Evolutionary conservation across 495 filamentous ascomycete genomes (phyloP).

Genomic region (Aspergillus funiculosus): DNA sequence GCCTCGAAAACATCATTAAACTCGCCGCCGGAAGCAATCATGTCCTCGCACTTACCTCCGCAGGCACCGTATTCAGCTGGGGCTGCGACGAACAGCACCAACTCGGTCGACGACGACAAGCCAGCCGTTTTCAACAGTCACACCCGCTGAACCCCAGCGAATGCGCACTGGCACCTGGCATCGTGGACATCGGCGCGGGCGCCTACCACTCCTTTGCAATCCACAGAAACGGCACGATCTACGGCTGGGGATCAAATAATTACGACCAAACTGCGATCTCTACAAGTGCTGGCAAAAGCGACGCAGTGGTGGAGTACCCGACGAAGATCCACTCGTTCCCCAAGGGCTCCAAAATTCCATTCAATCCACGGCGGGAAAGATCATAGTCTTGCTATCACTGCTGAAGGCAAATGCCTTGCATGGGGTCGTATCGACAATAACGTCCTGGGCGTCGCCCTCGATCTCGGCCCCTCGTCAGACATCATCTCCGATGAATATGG

Average conservation of each 20-base stretch:
- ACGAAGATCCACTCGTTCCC: conserved; percentile 1
- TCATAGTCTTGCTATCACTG: conserved; percentile 11
- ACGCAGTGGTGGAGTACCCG: conserved; percentile 5
- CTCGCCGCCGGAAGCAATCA: conserved; percentile 65
- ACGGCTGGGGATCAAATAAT: conserved; percentile 17
- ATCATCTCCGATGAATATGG: conserved; percentile 3
- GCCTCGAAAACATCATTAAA: conserved; percentile 56
- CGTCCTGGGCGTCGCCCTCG: conserved; percentile 3
- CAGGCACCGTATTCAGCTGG: conserved; percentile 64
- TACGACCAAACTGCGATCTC: conserved; percentile 10
- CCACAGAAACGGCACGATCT: conserved; percentile 5
- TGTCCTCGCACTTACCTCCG: conserved; percentile 62
- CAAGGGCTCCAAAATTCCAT: not conserved
- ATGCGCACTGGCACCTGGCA: conserved; percentile 8
- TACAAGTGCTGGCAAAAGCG: conserved; percentile 4
- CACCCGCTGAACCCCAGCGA: conserved; percentile 6
- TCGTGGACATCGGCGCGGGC: conserved; percentile 9
- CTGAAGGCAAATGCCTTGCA: conserved; percentile 2
- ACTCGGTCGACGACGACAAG: conserved; percentile 46
- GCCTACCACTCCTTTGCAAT: conserved; percentile 16
- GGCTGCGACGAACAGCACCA: conserved; percentile 68
- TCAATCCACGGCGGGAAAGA: conserved; percentile 12
- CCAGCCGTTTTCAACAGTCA: no score
- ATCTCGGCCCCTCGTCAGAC: not conserved
- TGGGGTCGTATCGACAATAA: conserved; percentile 19